A percentile compares a stretch with the other conserved stretches of the same genome.
Conservation (phyloP, 2,329 filamentous ascomycete species). For the Paramyrothecium roridum region DNA sequence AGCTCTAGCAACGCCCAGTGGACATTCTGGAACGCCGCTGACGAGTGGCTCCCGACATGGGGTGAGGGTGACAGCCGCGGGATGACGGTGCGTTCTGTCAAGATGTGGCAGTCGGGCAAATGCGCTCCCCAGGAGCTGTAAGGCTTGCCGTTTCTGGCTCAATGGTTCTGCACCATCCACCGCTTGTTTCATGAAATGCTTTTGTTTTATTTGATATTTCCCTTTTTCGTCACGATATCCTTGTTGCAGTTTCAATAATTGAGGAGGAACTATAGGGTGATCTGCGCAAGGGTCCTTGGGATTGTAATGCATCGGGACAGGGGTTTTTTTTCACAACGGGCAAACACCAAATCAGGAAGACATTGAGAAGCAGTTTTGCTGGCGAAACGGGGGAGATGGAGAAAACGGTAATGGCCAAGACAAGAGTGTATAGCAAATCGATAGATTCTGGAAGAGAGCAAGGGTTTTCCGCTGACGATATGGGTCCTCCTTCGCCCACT, state of each 20-base stretch:
- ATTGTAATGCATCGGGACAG: neutral
- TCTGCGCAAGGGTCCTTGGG: neutral
- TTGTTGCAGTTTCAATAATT: neutral
- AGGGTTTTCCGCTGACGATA: no score
- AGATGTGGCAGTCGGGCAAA: constrained; percentile 38
- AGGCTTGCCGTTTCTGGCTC: neutral
- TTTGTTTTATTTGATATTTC: neutral
- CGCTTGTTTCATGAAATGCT: no score
- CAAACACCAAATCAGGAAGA: no score
- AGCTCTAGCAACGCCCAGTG: constrained; percentile 30
- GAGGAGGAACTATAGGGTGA: neutral
- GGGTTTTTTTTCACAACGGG: neutral
- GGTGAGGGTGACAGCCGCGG: constrained; percentile 35
- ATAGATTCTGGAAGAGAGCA: no score
- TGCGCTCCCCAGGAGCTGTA: constrained; percentile 11
- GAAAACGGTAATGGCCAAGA: no score
- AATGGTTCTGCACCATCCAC: no score
- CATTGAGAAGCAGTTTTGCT: no score
- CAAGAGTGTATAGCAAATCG: no score
- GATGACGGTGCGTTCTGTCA: constrained; percentile 43
- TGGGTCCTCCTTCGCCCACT: no score
- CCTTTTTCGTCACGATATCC: neutral
- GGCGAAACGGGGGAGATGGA: no score
- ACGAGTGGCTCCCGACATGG: constrained; percentile 46
- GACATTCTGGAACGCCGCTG: constrained; percentile 38